Conservation (phyloP, 345 rosid species). For the Capsella bursapastoris region DNA sequence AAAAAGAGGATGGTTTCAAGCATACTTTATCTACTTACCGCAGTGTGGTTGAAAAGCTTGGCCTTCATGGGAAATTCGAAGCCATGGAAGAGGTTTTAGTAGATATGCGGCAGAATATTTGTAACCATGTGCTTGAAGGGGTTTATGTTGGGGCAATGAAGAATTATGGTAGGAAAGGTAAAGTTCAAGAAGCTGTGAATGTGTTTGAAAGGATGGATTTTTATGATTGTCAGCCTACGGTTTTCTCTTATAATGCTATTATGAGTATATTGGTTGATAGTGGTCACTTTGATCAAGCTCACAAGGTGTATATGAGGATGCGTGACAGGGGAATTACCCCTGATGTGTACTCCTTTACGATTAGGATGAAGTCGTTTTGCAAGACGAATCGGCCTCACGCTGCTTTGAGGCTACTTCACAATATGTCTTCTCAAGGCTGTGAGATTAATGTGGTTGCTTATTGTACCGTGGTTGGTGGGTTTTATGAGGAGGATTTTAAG, state of each 20-base stretch:
- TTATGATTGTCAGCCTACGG: conserved; percentile 68
- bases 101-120: conserved; percentile 60
- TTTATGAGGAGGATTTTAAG: conserved; percentile 61
- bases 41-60: conserved; percentile 76
- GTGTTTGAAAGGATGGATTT: conserved; percentile 96
- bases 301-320: conserved; percentile 91
- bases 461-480: conserved; percentile 79
- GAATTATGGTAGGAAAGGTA: conserved; percentile 76
- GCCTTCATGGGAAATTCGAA: conserved; percentile 72
- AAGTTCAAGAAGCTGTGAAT: conserved; percentile 80
- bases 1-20: conserved; percentile 67
- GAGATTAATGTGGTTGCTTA: conserved; percentile 73
- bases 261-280: conserved; percentile 84
- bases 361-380: conserved; percentile 90
- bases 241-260: conserved; percentile 73
- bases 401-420: conserved; percentile 81
- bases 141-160: conserved; percentile 73
- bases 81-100: conserved; percentile 67
- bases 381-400: conserved; percentile 76
- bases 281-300: conserved; percentile 73
- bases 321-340: conserved; percentile 63
- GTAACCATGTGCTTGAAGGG: conserved; percentile 70
- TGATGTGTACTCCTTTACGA: conserved; percentile 80
- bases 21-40: conserved; percentile 76
- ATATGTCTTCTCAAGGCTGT: conserved; percentile 79